Percentiles rank a stretch among this genome's conserved stretches.
Conservation (phyloP, 495 filamentous ascomycete genomes). For the Podospora pseudoanserina region DNA sequence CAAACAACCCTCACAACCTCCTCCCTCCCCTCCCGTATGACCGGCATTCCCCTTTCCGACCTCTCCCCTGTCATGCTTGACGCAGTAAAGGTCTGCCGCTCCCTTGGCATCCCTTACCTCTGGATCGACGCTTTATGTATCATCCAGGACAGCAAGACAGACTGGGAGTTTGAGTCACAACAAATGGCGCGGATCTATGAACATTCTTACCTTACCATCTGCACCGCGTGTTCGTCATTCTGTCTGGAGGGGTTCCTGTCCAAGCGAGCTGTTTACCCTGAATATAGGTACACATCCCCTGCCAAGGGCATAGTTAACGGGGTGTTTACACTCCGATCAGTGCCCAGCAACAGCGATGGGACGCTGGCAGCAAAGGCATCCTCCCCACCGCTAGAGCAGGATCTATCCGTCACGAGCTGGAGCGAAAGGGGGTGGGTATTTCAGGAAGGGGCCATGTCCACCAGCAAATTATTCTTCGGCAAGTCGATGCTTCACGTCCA, state of each 20-base stretch:
- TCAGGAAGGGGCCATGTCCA: neutral
- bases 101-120: neutral
- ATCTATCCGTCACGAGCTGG: neutral
- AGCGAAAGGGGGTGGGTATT: neutral
- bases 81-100: neutral
- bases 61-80: neutral
- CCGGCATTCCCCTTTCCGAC: neutral
- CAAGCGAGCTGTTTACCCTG: neutral
- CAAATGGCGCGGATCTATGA: neutral
- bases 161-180: neutral
- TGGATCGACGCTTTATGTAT: neutral
- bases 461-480: neutral
- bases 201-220: neutral
- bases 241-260: neutral
- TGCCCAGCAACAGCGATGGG: neutral
- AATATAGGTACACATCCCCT: neutral
- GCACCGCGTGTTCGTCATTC: neutral
- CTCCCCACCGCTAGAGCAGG: neutral
- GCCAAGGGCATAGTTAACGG: neutral
- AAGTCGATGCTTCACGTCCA: neutral
- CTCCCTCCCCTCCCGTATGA: neutral
- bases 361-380: neutral
- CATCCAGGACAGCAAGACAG: neutral
- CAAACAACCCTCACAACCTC: neutral
- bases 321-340: neutral